Evolutionary conservation across 345 rosid genomes (phyloP).

Genomic region (Camelina sativa): DNA sequence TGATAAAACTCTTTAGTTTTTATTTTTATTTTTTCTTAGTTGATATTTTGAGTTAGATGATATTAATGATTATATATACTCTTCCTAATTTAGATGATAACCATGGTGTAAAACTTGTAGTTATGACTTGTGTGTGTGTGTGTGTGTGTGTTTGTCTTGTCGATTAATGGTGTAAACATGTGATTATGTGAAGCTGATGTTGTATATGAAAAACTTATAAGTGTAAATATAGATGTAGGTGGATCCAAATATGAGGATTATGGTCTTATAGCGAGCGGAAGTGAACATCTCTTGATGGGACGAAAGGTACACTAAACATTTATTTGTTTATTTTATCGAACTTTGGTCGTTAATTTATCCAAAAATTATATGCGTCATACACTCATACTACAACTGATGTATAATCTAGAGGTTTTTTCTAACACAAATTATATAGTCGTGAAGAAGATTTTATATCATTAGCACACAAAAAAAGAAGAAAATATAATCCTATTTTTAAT

Average conservation of each 20-base stretch:
- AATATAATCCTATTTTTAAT: neutral
- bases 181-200: constrained; percentile 9
- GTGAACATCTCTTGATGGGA: constrained; percentile 28
- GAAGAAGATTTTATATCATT: neutral
- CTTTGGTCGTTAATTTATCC: neutral
- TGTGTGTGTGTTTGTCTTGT: neutral
- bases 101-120: too few relatives aligned
- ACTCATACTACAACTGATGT: neutral
- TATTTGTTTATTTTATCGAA: neutral
- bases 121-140: neutral
- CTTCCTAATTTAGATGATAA: too few relatives aligned
- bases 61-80: neutral
- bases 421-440: neutral
- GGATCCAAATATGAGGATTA: constrained; percentile 28
- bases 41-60: constrained; percentile 3
- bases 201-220: constrained; percentile 17
- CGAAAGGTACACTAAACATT: constrained; percentile 37
- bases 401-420: neutral
- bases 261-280: constrained; percentile 29
- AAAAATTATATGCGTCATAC: neutral
- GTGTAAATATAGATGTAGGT: constrained; percentile 31
- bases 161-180: neutral
- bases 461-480: neutral
- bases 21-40: neutral
- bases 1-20: neutral